A percentile compares a stretch with the other conserved stretches of the same genome.
These are phyloP conservation scores for Yamadazyma triangularis DNA, from an alignment of 1,139 yeast genomes.

Conservation along the genomic window DNA sequence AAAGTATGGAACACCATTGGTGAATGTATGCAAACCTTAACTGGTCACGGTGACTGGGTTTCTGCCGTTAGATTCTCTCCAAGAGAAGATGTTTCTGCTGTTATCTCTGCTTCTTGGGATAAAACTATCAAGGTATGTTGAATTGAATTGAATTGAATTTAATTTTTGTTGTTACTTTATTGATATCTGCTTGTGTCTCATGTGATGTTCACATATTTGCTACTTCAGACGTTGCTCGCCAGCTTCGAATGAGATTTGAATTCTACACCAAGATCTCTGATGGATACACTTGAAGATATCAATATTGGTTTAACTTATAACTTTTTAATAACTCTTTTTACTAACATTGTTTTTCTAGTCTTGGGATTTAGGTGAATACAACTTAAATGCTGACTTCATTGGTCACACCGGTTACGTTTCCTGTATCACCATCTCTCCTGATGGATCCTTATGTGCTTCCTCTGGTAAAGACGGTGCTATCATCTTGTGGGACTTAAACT, in stretches of 20 bases:
- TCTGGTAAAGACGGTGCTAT: conserved; percentile 99
- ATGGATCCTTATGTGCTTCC: conserved; percentile 98
- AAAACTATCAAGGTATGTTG: conserved; percentile 98
- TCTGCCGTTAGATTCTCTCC: conserved; percentile 96
- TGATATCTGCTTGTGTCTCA: no score
- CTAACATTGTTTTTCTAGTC: conserved; percentile 52
- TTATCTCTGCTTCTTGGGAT: conserved; percentile 99
- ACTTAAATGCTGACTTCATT: conserved; percentile 91
- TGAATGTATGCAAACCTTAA: conserved; percentile 93
- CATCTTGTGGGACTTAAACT: conserved; percentile 97
- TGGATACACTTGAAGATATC: conserved; percentile 16
- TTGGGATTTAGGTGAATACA: conserved; percentile 89
- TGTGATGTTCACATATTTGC: conserved; percentile 90
- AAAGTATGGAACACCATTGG: conserved; percentile 99
- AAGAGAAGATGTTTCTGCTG: conserved; percentile 60
- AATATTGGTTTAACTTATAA: no score
- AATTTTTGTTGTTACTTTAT: conserved; percentile 4
- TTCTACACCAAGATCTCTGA: conserved; percentile 99
- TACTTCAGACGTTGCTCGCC: conserved; percentile 88
- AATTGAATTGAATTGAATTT: no score
- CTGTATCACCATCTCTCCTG: conserved; percentile 98
- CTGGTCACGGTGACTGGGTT: conserved; percentile 99
- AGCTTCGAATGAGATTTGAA: conserved; percentile 89
- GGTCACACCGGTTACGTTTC: conserved; percentile 99
- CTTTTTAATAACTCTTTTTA: conserved; percentile 10